A percentile compares a stretch with the other conserved stretches of the same genome.
phyloP scores from a whole-genome alignment of 23 red algal genomes.

The Chondrus crispus region DNA sequence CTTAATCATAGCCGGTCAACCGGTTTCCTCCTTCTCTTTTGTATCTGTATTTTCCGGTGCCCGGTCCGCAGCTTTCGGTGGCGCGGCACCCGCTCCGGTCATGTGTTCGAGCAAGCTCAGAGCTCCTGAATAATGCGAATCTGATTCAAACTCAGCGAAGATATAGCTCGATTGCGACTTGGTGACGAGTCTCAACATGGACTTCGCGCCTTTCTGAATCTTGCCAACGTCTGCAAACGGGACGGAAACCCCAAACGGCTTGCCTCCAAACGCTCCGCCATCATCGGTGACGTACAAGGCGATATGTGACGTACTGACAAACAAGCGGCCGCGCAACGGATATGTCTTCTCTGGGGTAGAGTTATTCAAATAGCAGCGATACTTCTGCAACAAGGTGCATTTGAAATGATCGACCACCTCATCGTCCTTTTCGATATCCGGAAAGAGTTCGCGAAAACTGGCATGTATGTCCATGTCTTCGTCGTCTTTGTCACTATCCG shows the following conservation, averaged over 20 bases:
- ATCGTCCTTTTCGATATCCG: slow-evolving; percentile 3
- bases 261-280: not conserved
- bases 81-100: not conserved
- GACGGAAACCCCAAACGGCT: slow-evolving; percentile 36
- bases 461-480: not conserved
- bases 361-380: slow-evolving; percentile 58
- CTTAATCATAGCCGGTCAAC: no score
- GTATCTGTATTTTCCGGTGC: no score
- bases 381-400: slow-evolving; percentile 66
- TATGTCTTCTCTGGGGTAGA: slow-evolving; percentile 55
- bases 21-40: no score
- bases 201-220: slow-evolving; percentile 59
- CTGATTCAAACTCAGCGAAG: slow-evolving; percentile 61
- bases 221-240: slow-evolving; percentile 33
- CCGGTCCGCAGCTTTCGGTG: not conserved
- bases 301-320: slow-evolving; percentile 35
- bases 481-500: not conserved
- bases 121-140: slow-evolving; percentile 36
- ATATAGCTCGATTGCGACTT: slow-evolving; percentile 33
- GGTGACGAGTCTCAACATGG: slow-evolving; percentile 41
- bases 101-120: slow-evolving; percentile 55
- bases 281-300: slow-evolving; percentile 52
- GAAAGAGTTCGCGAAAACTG: slow-evolving; percentile 16
- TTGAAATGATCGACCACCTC: slow-evolving; percentile 59
- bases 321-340: slow-evolving; percentile 29